Evolutionary conservation across 805 yeast species (phyloP), one percentile per base, ranked within the genome.

Genomic region (Maudiozyma turicensis): DNA sequence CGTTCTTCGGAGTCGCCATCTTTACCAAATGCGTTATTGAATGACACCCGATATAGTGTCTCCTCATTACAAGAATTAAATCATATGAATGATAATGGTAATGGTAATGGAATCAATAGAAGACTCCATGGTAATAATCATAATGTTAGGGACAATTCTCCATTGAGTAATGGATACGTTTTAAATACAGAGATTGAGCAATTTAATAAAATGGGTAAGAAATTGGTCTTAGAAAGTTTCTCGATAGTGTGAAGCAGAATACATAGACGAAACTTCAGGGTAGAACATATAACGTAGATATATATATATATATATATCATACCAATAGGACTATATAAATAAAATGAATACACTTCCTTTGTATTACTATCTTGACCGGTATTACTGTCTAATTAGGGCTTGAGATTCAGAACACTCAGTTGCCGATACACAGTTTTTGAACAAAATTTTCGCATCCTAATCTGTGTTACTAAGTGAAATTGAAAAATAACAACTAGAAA

Each of bases 121-220:
- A 34, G 38, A 34, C 38, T 9, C 9, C 28, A 38, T 15, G 26
- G 15, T 38, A 14, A 38, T 26, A 10, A 26, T 40, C 43, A 29
- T 13, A 40, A 14, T 11, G 14, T 26, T 8, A 38, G 9, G 28
- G 40, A 38, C 40, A 38, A 14, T 38, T 32, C 26, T 28, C 43
- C 30, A 10, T 28, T 48, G 15, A 47, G 52, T 38, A 50, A 52
- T 13, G 54, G 53, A 11, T 56, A 58, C 45, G 53, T 60, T n/a
- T 42, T 54, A 32, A 47, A 46, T 3, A 45, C 54, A 4, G 65
- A 61, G 41, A 43, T 60, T 28, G 58, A 56, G 38, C 53, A 54
- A 26, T 61, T 58, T 48, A 56, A 60, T 46, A 46, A 52, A 37
- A 46, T 52, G 47, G 60, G 60, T 38, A 52, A 46, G 34, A 50